Evolutionary conservation across 2,329 filamentous ascomycete species (phyloP).

Genomic region (Colletotrichum aenigma): DNA sequence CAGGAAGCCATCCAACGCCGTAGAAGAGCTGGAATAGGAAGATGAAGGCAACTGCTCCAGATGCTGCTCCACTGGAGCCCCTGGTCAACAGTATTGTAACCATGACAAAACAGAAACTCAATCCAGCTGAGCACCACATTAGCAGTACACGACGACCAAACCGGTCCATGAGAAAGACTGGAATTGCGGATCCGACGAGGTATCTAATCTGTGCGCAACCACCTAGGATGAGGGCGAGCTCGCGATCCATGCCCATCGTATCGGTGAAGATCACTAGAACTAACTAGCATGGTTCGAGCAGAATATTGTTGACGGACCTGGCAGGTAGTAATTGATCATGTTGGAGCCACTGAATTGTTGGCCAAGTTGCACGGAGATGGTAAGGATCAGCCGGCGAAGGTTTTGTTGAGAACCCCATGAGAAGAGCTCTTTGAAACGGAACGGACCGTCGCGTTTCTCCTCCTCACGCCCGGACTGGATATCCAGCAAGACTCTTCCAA

Average conservation of each 20-base stretch:
- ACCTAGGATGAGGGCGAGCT: constrained; percentile 57
- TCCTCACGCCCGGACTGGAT: constrained; percentile 3
- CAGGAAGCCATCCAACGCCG: background rate
- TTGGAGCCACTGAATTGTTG: constrained; percentile 32
- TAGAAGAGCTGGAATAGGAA: constrained; percentile 43
- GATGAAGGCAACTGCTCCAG: constrained; percentile 45
- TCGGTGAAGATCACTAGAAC: too few relatives aligned
- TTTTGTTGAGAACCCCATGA: constrained; percentile 26
- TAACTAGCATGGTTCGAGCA: background rate
- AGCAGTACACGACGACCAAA: constrained; percentile 44
- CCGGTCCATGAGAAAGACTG: constrained; percentile 43
- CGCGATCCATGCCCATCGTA: constrained; percentile 8
- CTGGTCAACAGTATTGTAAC: constrained; percentile 40
- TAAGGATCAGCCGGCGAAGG: constrained; percentile 27
- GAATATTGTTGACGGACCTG: constrained; percentile 22
- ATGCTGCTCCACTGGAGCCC: constrained; percentile 32
- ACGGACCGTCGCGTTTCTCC: constrained; percentile 23
- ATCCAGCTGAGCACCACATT: constrained; percentile 41
- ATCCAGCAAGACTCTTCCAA: background rate
- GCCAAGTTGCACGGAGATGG: constrained; percentile 27
- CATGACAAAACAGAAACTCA: constrained; percentile 46
- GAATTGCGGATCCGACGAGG: constrained; percentile 42
- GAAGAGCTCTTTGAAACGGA: constrained; percentile 26
- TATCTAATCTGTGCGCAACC: constrained; percentile 46
- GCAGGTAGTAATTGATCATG: constrained; percentile 35